Evolutionary conservation across 2,329 filamentous ascomycete species (phyloP).

Genomic region (Alternaria sp.): DNA sequence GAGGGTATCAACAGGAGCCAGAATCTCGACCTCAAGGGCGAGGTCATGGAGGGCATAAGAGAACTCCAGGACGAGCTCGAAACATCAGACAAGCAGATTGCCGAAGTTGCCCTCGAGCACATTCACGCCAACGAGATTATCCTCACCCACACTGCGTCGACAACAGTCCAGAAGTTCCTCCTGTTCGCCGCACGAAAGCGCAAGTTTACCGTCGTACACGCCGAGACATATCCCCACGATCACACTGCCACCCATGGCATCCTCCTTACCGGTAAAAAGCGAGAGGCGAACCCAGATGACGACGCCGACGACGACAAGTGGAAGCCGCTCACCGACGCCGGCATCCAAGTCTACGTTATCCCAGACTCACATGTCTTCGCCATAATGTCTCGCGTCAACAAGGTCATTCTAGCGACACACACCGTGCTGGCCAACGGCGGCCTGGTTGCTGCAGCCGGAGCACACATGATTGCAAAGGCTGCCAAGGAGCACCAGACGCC

Average conservation of each 20-base stretch:
- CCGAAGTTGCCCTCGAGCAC: slow-evolving; percentile 85
- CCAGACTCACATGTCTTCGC: slow-evolving; percentile 88
- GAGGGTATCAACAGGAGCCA: slow-evolving; percentile 49
- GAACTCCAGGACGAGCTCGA: slow-evolving; percentile 96
- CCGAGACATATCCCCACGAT: slow-evolving; percentile 76
- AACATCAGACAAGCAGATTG: slow-evolving; percentile 92
- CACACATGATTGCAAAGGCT: slow-evolving; percentile 81
- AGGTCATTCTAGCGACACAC: slow-evolving; percentile 89
- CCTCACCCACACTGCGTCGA: slow-evolving; percentile 85
- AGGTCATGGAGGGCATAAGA: slow-evolving; percentile 91
- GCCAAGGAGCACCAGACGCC: slow-evolving; percentile 83
- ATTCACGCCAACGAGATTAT: slow-evolving; percentile 95
- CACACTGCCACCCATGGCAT: slow-evolving; percentile 70
- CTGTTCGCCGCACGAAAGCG: slow-evolving; percentile 87
- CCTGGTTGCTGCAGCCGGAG: slow-evolving; percentile 84
- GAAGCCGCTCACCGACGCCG: slow-evolving; percentile 80
- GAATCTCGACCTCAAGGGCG: slow-evolving; percentile 79
- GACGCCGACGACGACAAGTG: slow-evolving; percentile 65
- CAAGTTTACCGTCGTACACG: slow-evolving; percentile 90
- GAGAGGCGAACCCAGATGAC: slow-evolving; percentile 57
- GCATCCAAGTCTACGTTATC: slow-evolving; percentile 84
- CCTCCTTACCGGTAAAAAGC: slow-evolving; percentile 64
- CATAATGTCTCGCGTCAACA: slow-evolving; percentile 94
- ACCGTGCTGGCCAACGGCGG: slow-evolving; percentile 89
- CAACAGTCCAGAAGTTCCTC: slow-evolving; percentile 89